Evolutionary conservation across 257 asterid species (phyloP), one percentile per base, ranked within the genome.

Genomic region (Salvia splendens): DNA sequence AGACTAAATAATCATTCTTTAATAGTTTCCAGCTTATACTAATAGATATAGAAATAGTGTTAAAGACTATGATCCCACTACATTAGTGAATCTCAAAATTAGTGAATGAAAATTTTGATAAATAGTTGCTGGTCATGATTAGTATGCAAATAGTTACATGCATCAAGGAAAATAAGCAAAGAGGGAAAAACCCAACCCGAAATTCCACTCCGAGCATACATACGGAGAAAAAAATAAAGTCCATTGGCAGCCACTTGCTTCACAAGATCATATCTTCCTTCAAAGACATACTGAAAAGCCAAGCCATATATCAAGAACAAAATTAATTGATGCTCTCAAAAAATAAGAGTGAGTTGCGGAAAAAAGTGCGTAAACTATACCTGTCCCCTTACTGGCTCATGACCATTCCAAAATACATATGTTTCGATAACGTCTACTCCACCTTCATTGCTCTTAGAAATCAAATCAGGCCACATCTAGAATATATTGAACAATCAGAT

Each of bases 201-300:
- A 92, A 69, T 92, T 92, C 96, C 98, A 92, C 81, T 92, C 98
- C 12, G 98, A 96, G 61, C 98, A 92, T 49, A 76, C 96, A 92
- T 92, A 38, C 98, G 95, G 46, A 92, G 91, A 73, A 89, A 83
- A 41, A 86, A 78, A 77, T 84, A 92, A 55, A 92, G 88, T 46
- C 95, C 98, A 32, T 74, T 77, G 30, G 96, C 85, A 70, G 82
- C 96, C 59, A 89, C 98, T 80, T 74, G 85, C 87, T 86, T 84
- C 77, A 89, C 91, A 66, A 92, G 80, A 79, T 92, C 96, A 64
- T 89, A 92, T 87, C 95, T 80, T 75, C 86, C 96, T 82, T 84
- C 82, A 62, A 92, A 92, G 74, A 84, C 75, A 74, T 87, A 82
- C 98, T 92, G 79, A 16, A 82, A 80, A 74, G 64, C 69, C n/a